phyloP scores from a whole-genome alignment of 78 protist genomes.

The Neovahlkampfia damariscottae region DNA sequence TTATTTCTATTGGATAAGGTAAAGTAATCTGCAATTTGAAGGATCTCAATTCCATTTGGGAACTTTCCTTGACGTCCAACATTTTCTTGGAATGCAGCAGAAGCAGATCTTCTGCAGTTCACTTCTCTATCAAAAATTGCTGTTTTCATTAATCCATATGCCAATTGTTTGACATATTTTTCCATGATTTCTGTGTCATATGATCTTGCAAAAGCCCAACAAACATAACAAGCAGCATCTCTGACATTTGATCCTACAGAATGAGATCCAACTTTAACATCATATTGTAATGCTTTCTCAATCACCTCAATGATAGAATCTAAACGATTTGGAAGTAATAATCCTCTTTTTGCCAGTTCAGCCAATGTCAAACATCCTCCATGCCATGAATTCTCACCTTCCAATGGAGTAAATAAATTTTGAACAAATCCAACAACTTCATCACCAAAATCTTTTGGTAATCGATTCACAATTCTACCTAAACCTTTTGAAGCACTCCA shows the following conservation, averaged over 20 bases:
- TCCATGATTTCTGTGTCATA: conserved; percentile 47
- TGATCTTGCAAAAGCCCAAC: conserved; percentile 94
- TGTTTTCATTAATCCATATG: conserved; percentile 19
- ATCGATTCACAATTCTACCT: conserved; percentile 64
- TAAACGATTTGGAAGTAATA: conserved; percentile 69
- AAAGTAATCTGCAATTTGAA: conserved; percentile 75
- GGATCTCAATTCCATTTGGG: conserved; percentile 86
- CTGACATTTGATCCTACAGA: conserved; percentile 89
- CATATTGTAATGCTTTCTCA: conserved; percentile 45
- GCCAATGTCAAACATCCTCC: conserved; percentile 90
- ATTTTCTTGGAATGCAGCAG: conserved; percentile 93
- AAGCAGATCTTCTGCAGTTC: conserved; percentile 92
- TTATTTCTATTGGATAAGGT: conserved; percentile 45
- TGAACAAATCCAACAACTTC: conserved; percentile 55
- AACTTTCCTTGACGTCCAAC: conserved; percentile 86
- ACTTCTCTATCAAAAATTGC: conserved; percentile 70
- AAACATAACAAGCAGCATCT: conserved; percentile 91
- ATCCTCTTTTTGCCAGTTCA: conserved; percentile 79
- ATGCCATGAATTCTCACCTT: conserved; percentile 62
- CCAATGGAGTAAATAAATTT: conserved; percentile 1
- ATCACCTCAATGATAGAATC: conserved; percentile 27
- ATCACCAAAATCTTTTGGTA: conserved; percentile 67
- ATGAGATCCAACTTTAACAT: conserved; percentile 41
- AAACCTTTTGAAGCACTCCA: conserved; percentile 88
- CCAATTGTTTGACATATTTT: background rate